A percentile compares a stretch with the other conserved stretches of the same genome.
phyloP scores from a whole-genome alignment of 1,284 basidiomycete species.

The Neotropicomus parvogracilis region DNA sequence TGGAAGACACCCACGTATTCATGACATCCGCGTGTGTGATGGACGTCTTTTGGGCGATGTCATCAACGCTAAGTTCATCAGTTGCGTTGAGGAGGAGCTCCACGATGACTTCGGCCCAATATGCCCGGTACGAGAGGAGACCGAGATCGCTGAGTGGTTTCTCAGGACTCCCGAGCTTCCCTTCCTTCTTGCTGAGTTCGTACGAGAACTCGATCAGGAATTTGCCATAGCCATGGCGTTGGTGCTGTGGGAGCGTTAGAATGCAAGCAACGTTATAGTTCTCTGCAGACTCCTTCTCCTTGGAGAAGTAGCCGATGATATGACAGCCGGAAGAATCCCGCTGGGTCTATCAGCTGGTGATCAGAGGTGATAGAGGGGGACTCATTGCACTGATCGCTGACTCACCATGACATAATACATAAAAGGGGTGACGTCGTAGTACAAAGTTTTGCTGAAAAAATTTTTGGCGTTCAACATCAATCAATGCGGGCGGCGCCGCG shows the following conservation, averaged over 20 bases:
- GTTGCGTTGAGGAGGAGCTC: constrained; percentile 76
- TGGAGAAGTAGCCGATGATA: constrained; percentile 97
- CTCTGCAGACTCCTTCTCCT: constrained; percentile 98
- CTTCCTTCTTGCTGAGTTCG: constrained; percentile 95
- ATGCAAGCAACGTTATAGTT: constrained; percentile 99
- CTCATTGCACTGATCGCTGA: not conserved
- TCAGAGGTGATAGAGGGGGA: constrained; percentile 15
- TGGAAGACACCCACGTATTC: constrained; percentile 77
- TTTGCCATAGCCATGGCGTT: constrained; percentile 93
- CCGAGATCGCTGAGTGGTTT: constrained; percentile 97
- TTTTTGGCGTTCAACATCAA: constrained; percentile 21
- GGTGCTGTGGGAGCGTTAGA: constrained; percentile 94
- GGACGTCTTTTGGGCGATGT: constrained; percentile 95
- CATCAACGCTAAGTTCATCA: constrained; percentile 90
- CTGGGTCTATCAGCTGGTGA: constrained; percentile 51
- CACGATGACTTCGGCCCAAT: constrained; percentile 97
- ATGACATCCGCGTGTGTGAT: constrained; percentile 97
- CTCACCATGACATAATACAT: constrained; percentile 97
- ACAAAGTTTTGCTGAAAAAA: constrained; percentile 87
- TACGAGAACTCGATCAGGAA: constrained; percentile 98
- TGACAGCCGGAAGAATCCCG: constrained; percentile 92
- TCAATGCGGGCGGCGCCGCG: constrained; percentile 11
- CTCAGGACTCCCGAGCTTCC: constrained; percentile 94
- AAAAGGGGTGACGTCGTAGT: constrained; percentile 99
- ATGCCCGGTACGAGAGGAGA: constrained; percentile 89